Conservation (phyloP, 2,329 filamentous ascomycete species). For the Magnaporthiopsis incrustans region DNA sequence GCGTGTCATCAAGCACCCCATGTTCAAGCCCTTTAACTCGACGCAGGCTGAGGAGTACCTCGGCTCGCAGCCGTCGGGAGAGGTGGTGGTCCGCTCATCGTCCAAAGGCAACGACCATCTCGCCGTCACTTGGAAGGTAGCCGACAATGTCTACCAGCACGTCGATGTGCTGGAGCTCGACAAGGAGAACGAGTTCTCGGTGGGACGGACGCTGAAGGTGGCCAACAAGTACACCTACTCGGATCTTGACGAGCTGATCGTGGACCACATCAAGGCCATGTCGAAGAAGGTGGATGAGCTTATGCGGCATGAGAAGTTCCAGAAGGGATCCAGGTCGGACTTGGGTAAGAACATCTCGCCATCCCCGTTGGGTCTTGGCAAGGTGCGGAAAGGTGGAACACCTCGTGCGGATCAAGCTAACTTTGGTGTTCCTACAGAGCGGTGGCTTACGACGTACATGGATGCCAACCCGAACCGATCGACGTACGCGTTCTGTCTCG, state of each 20-base stretch:
- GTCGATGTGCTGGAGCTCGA: conserved; percentile 94
- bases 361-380: not conserved
- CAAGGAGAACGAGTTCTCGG: conserved; percentile 94
- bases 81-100: conserved; percentile 90
- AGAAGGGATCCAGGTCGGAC: conserved; percentile 68
- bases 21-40: conserved; percentile 90
- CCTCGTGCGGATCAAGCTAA: conserved; percentile 14
- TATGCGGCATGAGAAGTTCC: conserved; percentile 90
- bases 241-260: conserved; percentile 94
- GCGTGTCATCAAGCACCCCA: conserved; percentile 93
- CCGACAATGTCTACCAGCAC: conserved; percentile 93
- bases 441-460: conserved; percentile 93
- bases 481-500: conserved; percentile 92
- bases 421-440: conserved; percentile 48
- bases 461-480: conserved; percentile 91
- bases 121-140: conserved; percentile 96
- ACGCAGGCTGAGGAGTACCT: conserved; percentile 90
- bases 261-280: conserved; percentile 96
- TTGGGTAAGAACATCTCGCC: conserved; percentile 59
- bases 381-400: not conserved
- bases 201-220: conserved; percentile 78
- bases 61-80: conserved; percentile 74
- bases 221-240: conserved; percentile 85
- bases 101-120: conserved; percentile 94
- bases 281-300: conserved; percentile 95